Conservation (phyloP, 805 yeast species). For the Brettanomyces anomalus region DNA sequence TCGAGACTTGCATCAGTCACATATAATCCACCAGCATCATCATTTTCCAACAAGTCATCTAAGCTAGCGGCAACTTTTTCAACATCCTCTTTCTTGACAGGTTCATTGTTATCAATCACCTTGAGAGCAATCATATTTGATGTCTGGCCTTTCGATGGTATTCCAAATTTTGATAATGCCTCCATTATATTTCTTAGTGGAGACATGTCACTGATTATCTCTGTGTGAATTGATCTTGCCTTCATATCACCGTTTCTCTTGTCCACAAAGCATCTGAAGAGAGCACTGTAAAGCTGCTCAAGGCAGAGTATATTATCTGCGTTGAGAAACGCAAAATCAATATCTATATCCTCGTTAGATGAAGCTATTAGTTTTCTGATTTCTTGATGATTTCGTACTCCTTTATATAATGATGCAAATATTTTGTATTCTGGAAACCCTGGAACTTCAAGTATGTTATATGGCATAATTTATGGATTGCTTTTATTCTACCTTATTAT, state of each 20-base stretch:
- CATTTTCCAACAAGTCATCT: conserved; percentile 6
- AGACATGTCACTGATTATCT: conserved; percentile 57
- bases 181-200: conserved; percentile 68
- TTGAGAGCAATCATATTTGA: conserved; percentile 39
- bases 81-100: not conserved
- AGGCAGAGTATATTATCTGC: conserved; percentile 46
- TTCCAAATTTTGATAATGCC: conserved; percentile 62
- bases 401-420: conserved; percentile 29
- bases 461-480: conserved; percentile 3
- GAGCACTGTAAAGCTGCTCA: conserved; percentile 54
- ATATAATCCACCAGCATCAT: conserved; percentile 27
- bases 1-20: conserved; percentile 25
- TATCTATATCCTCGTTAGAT: conserved; percentile 30
- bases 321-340: conserved; percentile 60
- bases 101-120: conserved; percentile 24
- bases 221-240: conserved; percentile 64
- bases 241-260: conserved; percentile 36
- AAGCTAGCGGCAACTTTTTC: conserved; percentile 2
- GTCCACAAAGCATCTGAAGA: conserved; percentile 54
- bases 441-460: conserved; percentile 9
- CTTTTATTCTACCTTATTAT: not conserved
- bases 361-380: conserved; percentile 37
- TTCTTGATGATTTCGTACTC: conserved; percentile 34
- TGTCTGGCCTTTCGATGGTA: conserved; percentile 37
- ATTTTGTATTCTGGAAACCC: conserved; percentile 14